phyloP scores from a whole-genome alignment of 441 rosid genomes.

The Adansonia madagascariensis region DNA sequence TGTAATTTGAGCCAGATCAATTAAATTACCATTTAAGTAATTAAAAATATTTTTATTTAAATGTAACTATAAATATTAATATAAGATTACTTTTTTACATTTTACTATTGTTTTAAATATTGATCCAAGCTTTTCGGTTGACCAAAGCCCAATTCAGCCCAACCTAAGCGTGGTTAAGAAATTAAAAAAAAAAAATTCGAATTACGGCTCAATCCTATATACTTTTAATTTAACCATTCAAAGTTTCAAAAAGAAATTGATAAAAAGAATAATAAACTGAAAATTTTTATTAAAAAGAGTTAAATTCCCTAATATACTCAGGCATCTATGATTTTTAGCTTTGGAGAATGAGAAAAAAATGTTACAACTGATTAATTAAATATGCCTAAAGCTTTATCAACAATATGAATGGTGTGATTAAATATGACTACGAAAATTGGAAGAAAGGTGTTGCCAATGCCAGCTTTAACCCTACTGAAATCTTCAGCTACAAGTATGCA shows the following conservation, averaged over 20 bases:
- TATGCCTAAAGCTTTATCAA: conserved; percentile 3
- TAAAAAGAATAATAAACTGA: not conserved
- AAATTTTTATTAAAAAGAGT: not conserved
- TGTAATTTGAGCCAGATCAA: no score
- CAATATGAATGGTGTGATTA: conserved; percentile 1
- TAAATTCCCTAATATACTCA: not conserved
- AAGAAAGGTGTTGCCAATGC: not conserved
- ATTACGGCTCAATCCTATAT: no score
- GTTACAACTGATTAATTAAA: not conserved
- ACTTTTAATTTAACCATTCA: no score
- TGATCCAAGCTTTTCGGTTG: no score
- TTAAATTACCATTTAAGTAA: no score
- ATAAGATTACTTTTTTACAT: no score
- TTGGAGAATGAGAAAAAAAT: not conserved
- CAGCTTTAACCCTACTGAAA: not conserved
- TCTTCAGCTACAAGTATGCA: not conserved
- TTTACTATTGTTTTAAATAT: no score
- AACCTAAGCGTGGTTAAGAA: no score
- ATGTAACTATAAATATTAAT: no score
- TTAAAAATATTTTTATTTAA: no score
- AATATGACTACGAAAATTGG: not conserved
- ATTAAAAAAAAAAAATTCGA: no score
- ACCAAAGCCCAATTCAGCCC: no score
- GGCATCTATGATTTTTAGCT: not conserved
- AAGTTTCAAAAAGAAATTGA: not conserved